These are phyloP conservation scores for Anisodus acutangulus DNA, from an alignment of 257 asterid species.

Conservation along the genomic window DNA sequence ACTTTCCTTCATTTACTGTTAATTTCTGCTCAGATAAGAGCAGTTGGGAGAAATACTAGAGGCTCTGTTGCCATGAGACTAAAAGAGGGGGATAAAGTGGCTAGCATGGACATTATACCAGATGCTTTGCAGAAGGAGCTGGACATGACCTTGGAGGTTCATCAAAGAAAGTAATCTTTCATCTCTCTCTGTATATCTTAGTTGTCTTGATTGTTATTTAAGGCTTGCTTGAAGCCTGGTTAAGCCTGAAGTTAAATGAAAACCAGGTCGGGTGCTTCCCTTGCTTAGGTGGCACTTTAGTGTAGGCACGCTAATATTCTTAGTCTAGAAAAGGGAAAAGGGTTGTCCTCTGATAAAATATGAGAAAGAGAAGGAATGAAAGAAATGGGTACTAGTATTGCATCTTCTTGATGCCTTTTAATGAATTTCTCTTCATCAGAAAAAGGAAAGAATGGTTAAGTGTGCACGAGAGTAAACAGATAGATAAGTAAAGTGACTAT, in stretches of 20 bases:
- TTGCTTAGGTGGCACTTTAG: background rate
- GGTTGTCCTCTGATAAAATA: background rate
- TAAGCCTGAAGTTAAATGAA: conserved; percentile 10
- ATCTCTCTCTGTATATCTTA: conserved; percentile 6
- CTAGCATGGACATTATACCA: conserved; percentile 93
- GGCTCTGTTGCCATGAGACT: conserved; percentile 95
- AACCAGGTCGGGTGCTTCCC: background rate
- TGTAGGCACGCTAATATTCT: background rate
- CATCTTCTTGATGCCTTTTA: background rate
- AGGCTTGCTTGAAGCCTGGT: background rate
- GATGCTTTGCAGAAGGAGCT: conserved; percentile 61
- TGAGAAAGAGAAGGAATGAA: background rate
- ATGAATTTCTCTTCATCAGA: background rate
- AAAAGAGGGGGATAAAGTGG: conserved; percentile 82
- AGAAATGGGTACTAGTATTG: background rate
- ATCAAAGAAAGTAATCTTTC: conserved; percentile 49
- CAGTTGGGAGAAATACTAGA: conserved; percentile 90
- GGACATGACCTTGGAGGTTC: conserved; percentile 49
- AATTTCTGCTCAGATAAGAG: conserved; percentile 67
- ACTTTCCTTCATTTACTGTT: conserved; percentile 31
- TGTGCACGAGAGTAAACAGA: background rate
- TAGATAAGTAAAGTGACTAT: background rate
- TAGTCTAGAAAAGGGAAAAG: background rate
- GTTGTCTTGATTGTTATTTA: background rate
- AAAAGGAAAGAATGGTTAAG: background rate